Evolutionary conservation across 192 early-diverging fungal species (phyloP).

Genomic region (Chytriomyces confervae): DNA sequence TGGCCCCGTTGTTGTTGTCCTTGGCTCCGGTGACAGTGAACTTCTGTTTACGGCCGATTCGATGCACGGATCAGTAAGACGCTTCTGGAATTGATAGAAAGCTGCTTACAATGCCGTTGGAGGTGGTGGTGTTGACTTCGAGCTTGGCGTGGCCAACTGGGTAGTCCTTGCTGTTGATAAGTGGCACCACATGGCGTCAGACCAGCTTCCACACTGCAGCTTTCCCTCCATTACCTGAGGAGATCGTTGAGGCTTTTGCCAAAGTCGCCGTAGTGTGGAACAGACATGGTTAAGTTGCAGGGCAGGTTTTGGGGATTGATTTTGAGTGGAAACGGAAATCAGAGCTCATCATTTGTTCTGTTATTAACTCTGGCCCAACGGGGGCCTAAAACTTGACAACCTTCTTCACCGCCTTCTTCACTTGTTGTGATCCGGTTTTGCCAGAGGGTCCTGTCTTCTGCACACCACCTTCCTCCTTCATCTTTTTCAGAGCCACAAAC

Average conservation of each 20-base stretch:
- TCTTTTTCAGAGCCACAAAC: conserved; percentile 49
- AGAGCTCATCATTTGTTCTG: too few relatives aligned
- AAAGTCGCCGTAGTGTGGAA: conserved; percentile 91
- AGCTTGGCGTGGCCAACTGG: conserved; percentile 92
- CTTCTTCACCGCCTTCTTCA: conserved; percentile 20
- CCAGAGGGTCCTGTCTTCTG: not conserved
- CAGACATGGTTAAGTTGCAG: conserved; percentile 47
- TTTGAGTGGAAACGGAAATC: too few relatives aligned
- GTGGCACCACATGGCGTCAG: conserved; percentile 76
- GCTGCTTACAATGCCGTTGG: conserved; percentile 91
- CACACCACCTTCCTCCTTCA: not conserved
- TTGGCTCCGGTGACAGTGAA: conserved; percentile 94
- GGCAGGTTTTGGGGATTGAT: too few relatives aligned
- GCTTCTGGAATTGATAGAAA: conserved; percentile 19
- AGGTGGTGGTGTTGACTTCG: conserved; percentile 95
- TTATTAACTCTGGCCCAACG: too few relatives aligned
- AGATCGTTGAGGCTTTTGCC: conserved; percentile 95
- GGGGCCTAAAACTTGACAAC: conserved; percentile 15
- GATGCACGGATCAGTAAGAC: conserved; percentile 50
- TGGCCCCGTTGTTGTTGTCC: conserved; percentile 94
- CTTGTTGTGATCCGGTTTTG: not conserved
- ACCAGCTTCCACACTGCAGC: conserved; percentile 52
- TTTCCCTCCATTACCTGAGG: conserved; percentile 44
- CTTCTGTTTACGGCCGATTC: conserved; percentile 59
- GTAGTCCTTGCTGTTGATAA: conserved; percentile 84